phyloP scores from a whole-genome alignment of 352 stramenopile species.

The Phytophthora constricta region DNA sequence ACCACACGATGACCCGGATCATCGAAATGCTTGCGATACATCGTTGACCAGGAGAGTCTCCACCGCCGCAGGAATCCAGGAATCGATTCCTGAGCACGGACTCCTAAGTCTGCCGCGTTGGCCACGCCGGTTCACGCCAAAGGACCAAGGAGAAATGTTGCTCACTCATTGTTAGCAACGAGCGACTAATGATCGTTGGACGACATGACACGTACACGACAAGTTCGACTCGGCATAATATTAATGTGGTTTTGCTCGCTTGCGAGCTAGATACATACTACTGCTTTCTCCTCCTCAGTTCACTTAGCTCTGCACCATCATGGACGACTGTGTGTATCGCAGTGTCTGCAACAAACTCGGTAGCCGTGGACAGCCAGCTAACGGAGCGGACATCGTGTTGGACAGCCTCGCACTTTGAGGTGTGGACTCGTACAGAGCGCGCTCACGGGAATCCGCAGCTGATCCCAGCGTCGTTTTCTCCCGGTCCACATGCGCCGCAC shows the following conservation, averaged over 20 bases:
- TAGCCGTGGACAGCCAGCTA: constrained; percentile 12
- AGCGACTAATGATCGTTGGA: no score
- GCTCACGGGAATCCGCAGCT: neutral
- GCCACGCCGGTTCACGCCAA: no score
- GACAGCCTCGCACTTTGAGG: neutral
- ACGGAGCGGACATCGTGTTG: constrained; percentile 13
- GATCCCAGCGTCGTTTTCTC: constrained; percentile 11
- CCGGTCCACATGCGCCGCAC: constrained; percentile 46
- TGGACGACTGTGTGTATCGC: neutral
- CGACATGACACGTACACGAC: neutral
- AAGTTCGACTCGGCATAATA: neutral
- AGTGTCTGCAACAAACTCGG: constrained; percentile 21
- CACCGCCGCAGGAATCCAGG: neutral
- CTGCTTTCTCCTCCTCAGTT: neutral
- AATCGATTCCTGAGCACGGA: no score
- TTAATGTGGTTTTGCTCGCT: neutral
- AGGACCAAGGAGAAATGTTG: no score
- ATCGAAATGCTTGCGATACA: neutral
- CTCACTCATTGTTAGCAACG: no score
- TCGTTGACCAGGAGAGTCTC: neutral
- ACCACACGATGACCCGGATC: neutral
- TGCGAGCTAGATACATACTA: neutral
- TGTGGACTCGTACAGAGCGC: neutral
- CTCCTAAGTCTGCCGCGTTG: no score
- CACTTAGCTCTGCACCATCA: neutral